Evolutionary conservation across 352 stramenopile genomes (phyloP).

Genomic region (Phytophthora vignae): DNA sequence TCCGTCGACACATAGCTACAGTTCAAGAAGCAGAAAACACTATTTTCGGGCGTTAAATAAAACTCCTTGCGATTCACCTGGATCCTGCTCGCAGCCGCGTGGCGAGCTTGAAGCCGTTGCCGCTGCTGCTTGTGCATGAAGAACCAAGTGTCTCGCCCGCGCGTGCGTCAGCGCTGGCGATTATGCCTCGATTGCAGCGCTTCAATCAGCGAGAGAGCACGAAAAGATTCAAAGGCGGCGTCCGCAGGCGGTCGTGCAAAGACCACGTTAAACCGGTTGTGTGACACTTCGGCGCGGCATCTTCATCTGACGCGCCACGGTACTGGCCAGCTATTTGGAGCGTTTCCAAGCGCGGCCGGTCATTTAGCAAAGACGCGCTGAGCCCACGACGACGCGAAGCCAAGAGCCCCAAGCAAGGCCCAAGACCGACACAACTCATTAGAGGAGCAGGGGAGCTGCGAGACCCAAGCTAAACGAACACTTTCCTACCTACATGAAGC

Average conservation of each 20-base stretch:
- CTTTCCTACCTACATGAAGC: constrained; percentile 28
- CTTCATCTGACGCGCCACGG: constrained; percentile 10
- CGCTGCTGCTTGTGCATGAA: constrained; percentile 21
- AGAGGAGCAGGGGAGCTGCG: neutral
- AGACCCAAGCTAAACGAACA: neutral
- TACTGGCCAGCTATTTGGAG: constrained; percentile 15
- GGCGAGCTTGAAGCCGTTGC: constrained; percentile 17
- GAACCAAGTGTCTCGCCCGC: constrained; percentile 14
- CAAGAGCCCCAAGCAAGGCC: neutral
- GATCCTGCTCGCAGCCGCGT: constrained; percentile 33
- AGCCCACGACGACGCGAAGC: neutral
- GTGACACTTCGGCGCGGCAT: neutral
- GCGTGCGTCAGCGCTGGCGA: constrained; percentile 24
- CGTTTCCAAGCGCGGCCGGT: constrained; percentile 24
- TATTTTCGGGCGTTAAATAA: constrained; percentile 16
- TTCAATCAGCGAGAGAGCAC: constrained; percentile 1
- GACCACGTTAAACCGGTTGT: neutral
- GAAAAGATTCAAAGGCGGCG: neutral
- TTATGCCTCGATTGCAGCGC: constrained; percentile 19
- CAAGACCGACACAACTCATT: constrained; percentile 9
- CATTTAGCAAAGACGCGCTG: constrained; percentile 37
- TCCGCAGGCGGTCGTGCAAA: too few species aligned
- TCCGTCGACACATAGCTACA: constrained; percentile 10
- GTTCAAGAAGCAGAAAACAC: neutral
- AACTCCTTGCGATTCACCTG: constrained; percentile 19